phyloP scores from a whole-genome alignment of 2,329 filamentous ascomycete species.

The Claviceps pusilla region DNA sequence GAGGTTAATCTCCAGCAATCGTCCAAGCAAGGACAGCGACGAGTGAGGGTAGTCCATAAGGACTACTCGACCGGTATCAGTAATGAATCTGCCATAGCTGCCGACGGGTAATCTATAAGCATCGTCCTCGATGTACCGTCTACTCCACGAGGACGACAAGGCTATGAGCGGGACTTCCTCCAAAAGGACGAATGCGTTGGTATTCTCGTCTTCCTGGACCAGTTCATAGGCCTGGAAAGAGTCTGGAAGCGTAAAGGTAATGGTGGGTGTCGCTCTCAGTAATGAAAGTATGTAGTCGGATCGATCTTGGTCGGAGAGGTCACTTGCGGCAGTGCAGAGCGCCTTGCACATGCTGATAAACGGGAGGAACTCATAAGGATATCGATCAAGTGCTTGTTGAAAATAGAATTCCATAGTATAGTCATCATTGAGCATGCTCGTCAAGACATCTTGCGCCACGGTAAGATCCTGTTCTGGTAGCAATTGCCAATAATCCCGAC shows the following conservation, averaged over 20 bases:
- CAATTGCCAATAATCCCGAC: slow-evolving; percentile 38
- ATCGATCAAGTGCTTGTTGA: slow-evolving; percentile 56
- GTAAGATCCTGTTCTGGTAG: slow-evolving; percentile 21
- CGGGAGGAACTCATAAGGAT: slow-evolving; percentile 71
- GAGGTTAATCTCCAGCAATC: slow-evolving; percentile 54
- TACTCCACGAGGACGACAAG: slow-evolving; percentile 28
- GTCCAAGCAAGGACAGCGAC: slow-evolving; percentile 63
- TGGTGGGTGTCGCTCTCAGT: slow-evolving; percentile 52
- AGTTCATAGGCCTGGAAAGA: slow-evolving; percentile 62
- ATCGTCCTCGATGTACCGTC: slow-evolving; percentile 29
- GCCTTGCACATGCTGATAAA: slow-evolving; percentile 59
- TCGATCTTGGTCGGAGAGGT: slow-evolving; percentile 16
- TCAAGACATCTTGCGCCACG: slow-evolving; percentile 19
- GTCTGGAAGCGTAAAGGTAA: slow-evolving; percentile 63
- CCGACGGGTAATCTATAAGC: slow-evolving; percentile 48
- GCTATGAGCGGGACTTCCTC: slow-evolving; percentile 50
- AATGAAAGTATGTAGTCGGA: slow-evolving; percentile 44
- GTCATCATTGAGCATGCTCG: slow-evolving; percentile 22
- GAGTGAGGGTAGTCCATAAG: slow-evolving; percentile 69
- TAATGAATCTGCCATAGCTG: slow-evolving; percentile 59
- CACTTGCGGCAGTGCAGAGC: slow-evolving; percentile 29
- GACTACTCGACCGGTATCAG: slow-evolving; percentile 61
- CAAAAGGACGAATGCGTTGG: slow-evolving; percentile 58
- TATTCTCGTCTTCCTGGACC: slow-evolving; percentile 72
- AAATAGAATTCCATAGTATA: slow-evolving; percentile 45